A percentile compares a stretch with the other conserved stretches of the same genome.
These are phyloP conservation scores for Lepiota brunneoincarnata DNA, from an alignment of 768 basidiomycete species.

Conservation along the genomic window DNA sequence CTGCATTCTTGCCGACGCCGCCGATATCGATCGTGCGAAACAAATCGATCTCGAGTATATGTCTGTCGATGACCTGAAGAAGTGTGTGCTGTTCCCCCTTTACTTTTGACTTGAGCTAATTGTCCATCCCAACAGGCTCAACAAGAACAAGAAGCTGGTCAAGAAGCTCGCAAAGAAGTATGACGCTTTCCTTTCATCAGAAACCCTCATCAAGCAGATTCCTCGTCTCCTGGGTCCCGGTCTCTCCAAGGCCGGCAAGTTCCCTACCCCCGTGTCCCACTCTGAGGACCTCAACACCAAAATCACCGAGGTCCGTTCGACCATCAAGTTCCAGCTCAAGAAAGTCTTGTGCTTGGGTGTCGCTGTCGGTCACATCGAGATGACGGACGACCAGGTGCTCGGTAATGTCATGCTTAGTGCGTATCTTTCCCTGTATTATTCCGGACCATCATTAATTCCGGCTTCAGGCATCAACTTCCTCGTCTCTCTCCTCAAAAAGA, in stretches of 20 bases:
- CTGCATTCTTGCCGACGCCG: conserved; percentile 99
- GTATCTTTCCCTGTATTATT: conserved; percentile 21
- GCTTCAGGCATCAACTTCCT: conserved; percentile 95
- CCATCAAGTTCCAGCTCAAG: conserved; percentile 99
- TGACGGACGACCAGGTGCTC: conserved; percentile 96
- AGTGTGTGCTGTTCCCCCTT: conserved; percentile 47
- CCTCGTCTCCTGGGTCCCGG: conserved; percentile 99
- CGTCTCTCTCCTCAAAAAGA: conserved; percentile 98
- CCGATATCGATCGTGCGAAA: conserved; percentile 98
- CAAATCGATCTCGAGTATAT: conserved; percentile 98
- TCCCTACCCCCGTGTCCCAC: conserved; percentile 96
- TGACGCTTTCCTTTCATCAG: conserved; percentile 97
- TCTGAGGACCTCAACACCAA: conserved; percentile 88
- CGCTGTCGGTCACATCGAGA: conserved; percentile 95
- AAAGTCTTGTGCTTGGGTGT: conserved; percentile 99
- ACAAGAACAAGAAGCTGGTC: conserved; percentile 99
- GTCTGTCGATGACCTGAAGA: conserved; percentile 99
- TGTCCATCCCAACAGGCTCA: conserved; percentile 56
- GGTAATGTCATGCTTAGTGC: conserved; percentile 95
- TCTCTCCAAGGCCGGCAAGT: conserved; percentile 99
- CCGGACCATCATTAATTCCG: conserved; percentile 7
- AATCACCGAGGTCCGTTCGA: conserved; percentile 93
- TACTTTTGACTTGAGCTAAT: neutral
- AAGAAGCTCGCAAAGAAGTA: conserved; percentile 99
- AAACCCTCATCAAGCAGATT: conserved; percentile 98